A percentile compares a stretch with the other conserved stretches of the same genome.
Evolutionary conservation across 306 rosid species (phyloP).

Genomic region (Cicer bijugum): DNA sequence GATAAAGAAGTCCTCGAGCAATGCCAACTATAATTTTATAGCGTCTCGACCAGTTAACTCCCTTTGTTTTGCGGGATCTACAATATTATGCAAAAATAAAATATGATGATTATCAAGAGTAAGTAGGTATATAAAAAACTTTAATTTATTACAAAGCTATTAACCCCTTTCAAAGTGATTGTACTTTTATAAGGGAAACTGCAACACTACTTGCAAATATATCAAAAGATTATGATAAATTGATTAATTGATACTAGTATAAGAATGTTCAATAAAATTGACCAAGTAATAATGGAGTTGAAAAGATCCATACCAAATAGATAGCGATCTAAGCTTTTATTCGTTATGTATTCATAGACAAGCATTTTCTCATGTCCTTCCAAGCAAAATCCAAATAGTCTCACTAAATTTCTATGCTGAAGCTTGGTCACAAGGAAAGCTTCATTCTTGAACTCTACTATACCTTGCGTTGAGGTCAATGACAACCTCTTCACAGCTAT

Average conservation of each 20-base stretch:
- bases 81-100: slow-evolving; percentile 28
- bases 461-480: slow-evolving; percentile 59
- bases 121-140: background rate
- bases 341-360: slow-evolving; percentile 62
- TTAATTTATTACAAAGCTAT: background rate
- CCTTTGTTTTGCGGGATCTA: slow-evolving; percentile 51
- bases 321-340: slow-evolving; percentile 59
- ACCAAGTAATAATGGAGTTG: no score
- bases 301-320: slow-evolving; percentile 50
- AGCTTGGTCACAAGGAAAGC: slow-evolving; percentile 62
- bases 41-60: slow-evolving; percentile 60
- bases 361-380: slow-evolving; percentile 69
- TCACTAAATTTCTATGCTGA: slow-evolving; percentile 67
- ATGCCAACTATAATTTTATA: slow-evolving; percentile 58
- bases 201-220: background rate
- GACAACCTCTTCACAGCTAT: slow-evolving; percentile 70
- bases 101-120: background rate
- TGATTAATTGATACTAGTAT: no score
- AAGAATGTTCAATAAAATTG: no score
- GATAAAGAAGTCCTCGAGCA: slow-evolving; percentile 65
- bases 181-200: slow-evolving; percentile 11
- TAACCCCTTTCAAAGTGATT: background rate
- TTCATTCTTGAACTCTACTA: slow-evolving; percentile 65
- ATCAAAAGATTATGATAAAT: no score
- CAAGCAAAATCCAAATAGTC: slow-evolving; percentile 64